A percentile compares a stretch with the other conserved stretches of the same genome.
Conservation (phyloP, 2,329 filamentous ascomycete genomes). For the Elsinoe fawcettii region DNA sequence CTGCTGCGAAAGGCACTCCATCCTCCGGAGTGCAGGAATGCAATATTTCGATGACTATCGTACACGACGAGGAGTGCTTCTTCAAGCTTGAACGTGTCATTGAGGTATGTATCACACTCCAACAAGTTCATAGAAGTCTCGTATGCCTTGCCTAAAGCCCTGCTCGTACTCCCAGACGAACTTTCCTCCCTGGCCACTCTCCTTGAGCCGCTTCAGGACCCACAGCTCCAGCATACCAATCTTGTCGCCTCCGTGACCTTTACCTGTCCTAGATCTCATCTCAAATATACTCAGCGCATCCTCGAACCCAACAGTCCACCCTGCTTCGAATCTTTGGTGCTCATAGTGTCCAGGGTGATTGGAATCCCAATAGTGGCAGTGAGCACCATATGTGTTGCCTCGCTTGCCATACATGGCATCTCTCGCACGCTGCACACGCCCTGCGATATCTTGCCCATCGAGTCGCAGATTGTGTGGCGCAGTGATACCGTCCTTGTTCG, state of each 20-base stretch:
- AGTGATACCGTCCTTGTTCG: slow-evolving; percentile 37
- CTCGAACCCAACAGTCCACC: slow-evolving; percentile 49
- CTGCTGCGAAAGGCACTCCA: background rate
- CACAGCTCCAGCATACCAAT: slow-evolving; percentile 54
- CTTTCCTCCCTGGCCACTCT: slow-evolving; percentile 42
- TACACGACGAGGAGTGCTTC: background rate
- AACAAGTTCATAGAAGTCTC: slow-evolving; percentile 33
- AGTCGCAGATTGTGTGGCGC: slow-evolving; percentile 35
- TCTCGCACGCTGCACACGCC: slow-evolving; percentile 34
- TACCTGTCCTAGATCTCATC: slow-evolving; percentile 30
- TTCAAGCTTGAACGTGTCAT: background rate
- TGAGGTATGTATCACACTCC: slow-evolving; percentile 18
- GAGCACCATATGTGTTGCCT: slow-evolving; percentile 34
- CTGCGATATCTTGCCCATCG: slow-evolving; percentile 30
- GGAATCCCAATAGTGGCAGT: slow-evolving; percentile 45
- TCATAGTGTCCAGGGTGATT: slow-evolving; percentile 40
- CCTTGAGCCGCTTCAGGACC: slow-evolving; percentile 47
- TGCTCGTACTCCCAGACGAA: slow-evolving; percentile 47
- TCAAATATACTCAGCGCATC: slow-evolving; percentile 49
- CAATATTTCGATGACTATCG: background rate
- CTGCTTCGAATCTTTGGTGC: slow-evolving; percentile 48
- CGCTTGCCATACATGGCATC: slow-evolving; percentile 32
- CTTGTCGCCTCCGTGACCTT: slow-evolving; percentile 37
- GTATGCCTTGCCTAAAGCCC: slow-evolving; percentile 40
- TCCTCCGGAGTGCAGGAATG: background rate